Conservation (phyloP, 352 stramenopile genomes). For the Pythium aristosporum region DNA sequence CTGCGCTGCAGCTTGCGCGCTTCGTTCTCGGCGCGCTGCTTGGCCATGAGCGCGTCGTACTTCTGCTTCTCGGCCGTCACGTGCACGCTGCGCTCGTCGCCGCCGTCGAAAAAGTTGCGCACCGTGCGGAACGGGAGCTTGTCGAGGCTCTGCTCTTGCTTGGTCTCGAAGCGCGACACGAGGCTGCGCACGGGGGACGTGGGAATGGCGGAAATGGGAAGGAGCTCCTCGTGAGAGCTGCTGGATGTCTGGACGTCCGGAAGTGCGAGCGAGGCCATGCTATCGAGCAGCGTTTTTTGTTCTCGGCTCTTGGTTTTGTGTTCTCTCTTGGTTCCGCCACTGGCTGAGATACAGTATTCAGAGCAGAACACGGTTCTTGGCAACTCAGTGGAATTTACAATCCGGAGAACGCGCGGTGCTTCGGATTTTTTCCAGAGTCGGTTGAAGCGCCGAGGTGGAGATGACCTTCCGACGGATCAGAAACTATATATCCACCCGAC, state of each 20-base stretch:
- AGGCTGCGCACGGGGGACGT: constrained; percentile 39
- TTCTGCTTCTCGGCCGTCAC: constrained; percentile 39
- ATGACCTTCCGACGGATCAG: constrained; percentile 26
- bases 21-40: constrained; percentile 19
- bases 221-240: neutral
- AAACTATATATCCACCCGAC: constrained; percentile 5
- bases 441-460: neutral
- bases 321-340: neutral
- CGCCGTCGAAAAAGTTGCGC: constrained; percentile 51
- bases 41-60: constrained; percentile 26
- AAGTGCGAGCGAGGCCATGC: neutral
- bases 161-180: constrained; percentile 52
- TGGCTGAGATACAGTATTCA: neutral
- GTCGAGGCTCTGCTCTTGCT: constrained; percentile 49
- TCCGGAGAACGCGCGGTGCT: no score
- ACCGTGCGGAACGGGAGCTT: constrained; percentile 53
- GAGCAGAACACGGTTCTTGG: neutral
- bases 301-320: neutral
- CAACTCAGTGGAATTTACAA: neutral
- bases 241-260: neutral
- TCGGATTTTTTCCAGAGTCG: no score
- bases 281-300: neutral
- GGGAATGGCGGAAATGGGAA: neutral
- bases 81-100: constrained; percentile 40
- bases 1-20: constrained; percentile 6